A percentile compares a stretch with the other conserved stretches of the same genome.
Evolutionary conservation across 179 eudicot species (phyloP).

Genomic region (Amaranthus tricolor): DNA sequence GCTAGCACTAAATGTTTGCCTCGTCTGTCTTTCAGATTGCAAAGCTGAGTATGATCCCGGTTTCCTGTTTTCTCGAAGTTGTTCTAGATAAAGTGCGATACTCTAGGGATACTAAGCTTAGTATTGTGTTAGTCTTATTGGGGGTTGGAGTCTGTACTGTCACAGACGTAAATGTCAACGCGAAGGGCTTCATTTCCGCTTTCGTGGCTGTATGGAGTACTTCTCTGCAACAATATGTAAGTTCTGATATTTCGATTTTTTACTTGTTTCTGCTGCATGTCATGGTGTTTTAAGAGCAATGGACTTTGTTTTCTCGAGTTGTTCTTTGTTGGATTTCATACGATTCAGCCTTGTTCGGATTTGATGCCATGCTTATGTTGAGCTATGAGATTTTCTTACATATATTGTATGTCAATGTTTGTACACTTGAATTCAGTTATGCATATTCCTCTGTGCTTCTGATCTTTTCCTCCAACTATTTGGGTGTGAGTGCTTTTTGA

Average conservation of each 20-base stretch:
- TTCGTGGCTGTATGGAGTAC: conserved; percentile 76
- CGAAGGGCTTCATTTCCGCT: conserved; percentile 75
- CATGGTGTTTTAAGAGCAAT: not conserved
- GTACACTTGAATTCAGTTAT: not conserved
- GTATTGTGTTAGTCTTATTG: conserved; percentile 59
- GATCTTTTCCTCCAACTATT: too few species aligned
- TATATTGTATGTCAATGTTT: not conserved
- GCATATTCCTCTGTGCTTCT: not conserved
- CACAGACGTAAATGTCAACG: conserved; percentile 70
- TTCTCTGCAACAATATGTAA: conserved; percentile 80
- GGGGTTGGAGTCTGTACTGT: conserved; percentile 86
- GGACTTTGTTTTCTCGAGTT: not conserved
- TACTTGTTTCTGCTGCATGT: conserved; percentile 1
- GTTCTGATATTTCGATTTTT: conserved; percentile 21
- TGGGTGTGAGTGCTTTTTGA: too few species aligned
- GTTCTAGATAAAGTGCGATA: conserved; percentile 64
- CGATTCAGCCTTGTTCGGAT: not conserved
- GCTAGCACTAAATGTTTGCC: not conserved
- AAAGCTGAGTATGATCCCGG: conserved; percentile 92
- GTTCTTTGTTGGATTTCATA: not conserved
- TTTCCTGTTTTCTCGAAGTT: conserved; percentile 81
- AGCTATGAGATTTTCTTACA: not conserved
- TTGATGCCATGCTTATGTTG: not conserved
- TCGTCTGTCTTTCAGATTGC: conserved; percentile 58
- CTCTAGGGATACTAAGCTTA: conserved; percentile 76